A percentile compares a stretch with the other conserved stretches of the same genome.
phyloP scores from a whole-genome alignment of 345 rosid species.

The Rhizophora mangle region DNA sequence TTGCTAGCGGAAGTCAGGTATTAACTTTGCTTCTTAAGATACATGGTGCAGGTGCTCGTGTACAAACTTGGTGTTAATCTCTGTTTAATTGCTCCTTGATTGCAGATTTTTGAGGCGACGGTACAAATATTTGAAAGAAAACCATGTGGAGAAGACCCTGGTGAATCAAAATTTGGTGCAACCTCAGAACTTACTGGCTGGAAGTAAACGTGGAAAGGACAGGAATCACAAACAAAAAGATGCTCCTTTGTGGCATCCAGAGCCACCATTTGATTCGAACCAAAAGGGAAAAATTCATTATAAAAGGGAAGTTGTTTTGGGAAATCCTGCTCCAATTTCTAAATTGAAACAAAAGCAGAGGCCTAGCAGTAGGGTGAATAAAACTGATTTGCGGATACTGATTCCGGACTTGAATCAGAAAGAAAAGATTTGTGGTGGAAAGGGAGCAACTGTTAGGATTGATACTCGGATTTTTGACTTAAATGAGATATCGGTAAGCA shows the following conservation, averaged over 20 bases:
- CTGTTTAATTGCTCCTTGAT: constrained; percentile 4
- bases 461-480: constrained; percentile 62
- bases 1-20: constrained; percentile 79
- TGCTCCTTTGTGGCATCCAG: constrained; percentile 16
- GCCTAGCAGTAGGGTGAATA: constrained; percentile 21
- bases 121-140: constrained; percentile 48
- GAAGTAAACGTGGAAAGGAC: constrained; percentile 20
- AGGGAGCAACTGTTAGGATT: constrained; percentile 36
- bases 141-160: constrained; percentile 31
- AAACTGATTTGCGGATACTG: constrained; percentile 11
- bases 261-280: constrained; percentile 33
- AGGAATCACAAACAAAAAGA: constrained; percentile 30
- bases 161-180: constrained; percentile 9
- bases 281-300: constrained; percentile 31
- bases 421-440: constrained; percentile 35
- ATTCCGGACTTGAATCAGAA: constrained; percentile 35
- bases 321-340: constrained; percentile 16
- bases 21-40: constrained; percentile 9
- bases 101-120: constrained; percentile 69
- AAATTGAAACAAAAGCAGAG: constrained; percentile 46
- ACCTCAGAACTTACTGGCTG: constrained; percentile 19
- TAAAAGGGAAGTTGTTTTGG: constrained; percentile 17
- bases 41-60: neutral
- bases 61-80: neutral
- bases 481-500: constrained; percentile 75